Percentiles rank a stretch among this genome's conserved stretches.
phyloP scores from a whole-genome alignment of 108 stramenopile genomes.

The Aurantiochytrium sp. region DNA sequence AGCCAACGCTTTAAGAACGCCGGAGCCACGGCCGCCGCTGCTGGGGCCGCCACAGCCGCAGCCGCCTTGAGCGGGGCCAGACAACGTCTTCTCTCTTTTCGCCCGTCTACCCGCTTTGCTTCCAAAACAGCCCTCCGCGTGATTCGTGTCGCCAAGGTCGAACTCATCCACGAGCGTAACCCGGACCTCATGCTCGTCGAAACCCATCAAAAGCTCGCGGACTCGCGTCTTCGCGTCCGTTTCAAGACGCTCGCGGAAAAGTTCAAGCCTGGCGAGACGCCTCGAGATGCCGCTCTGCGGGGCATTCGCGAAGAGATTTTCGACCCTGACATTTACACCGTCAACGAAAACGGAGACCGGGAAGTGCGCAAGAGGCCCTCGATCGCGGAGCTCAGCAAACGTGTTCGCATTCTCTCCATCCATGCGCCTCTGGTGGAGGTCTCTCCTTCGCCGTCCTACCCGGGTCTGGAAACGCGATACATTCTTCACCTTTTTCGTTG shows the following conservation, averaged over 20 bases:
- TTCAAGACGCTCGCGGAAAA: neutral
- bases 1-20: too few species aligned
- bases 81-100: neutral
- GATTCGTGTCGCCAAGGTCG: constrained; percentile 3
- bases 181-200: neutral
- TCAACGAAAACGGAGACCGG: neutral
- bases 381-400: neutral
- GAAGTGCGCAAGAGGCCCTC: neutral
- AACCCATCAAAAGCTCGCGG: neutral
- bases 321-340: neutral
- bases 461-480: constrained; percentile 6
- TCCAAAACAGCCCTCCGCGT: neutral
- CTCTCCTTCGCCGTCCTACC: neutral
- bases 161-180: neutral
- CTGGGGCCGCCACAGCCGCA: too few species aligned
- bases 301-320: neutral
- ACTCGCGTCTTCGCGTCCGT: neutral
- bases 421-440: neutral
- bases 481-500: neutral
- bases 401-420: neutral
- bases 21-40: too few species aligned
- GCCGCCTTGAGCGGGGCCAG: too few species aligned
- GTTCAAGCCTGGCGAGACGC: neutral
- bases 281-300: neutral
- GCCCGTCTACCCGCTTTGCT: neutral